Conservation (phyloP, 257 asterid genomes). For the Solanum chilense region DNA sequence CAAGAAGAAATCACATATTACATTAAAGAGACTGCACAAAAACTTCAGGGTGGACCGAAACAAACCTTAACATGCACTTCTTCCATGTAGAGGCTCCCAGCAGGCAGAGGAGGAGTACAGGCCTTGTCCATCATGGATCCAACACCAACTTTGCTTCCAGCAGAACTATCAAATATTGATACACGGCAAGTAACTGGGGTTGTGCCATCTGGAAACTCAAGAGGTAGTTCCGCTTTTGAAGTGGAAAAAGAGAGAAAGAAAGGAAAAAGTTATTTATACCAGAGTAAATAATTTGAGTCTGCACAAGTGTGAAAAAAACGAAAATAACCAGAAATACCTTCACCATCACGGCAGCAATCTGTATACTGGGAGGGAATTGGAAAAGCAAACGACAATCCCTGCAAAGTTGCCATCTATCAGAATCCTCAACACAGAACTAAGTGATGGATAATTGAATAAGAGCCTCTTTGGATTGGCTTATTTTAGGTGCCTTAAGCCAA, state of each 20-base stretch:
- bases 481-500: background rate
- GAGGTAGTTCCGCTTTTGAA: slow-evolving; percentile 59
- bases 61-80: slow-evolving; percentile 69
- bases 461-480: background rate
- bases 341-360: slow-evolving; percentile 48
- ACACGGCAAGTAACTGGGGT: slow-evolving; percentile 85
- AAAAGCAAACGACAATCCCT: slow-evolving; percentile 84
- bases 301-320: background rate
- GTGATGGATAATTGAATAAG: background rate
- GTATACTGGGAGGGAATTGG: slow-evolving; percentile 72
- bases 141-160: slow-evolving; percentile 63
- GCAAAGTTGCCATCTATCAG: slow-evolving; percentile 11
- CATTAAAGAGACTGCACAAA: background rate
- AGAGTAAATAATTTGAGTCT: background rate
- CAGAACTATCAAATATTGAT: slow-evolving; percentile 53
- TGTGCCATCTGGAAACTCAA: slow-evolving; percentile 88
- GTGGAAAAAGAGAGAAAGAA: background rate
- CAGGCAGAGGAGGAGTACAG: slow-evolving; percentile 57
- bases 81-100: slow-evolving; percentile 87
- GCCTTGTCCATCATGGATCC: slow-evolving; percentile 70
- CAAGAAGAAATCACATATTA: background rate
- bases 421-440: background rate
- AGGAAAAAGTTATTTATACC: background rate
- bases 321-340: slow-evolving; percentile 16
- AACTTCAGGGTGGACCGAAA: background rate